Conservation (phyloP, 2,329 filamentous ascomycete genomes). For the Colletotrichum camelliae region DNA sequence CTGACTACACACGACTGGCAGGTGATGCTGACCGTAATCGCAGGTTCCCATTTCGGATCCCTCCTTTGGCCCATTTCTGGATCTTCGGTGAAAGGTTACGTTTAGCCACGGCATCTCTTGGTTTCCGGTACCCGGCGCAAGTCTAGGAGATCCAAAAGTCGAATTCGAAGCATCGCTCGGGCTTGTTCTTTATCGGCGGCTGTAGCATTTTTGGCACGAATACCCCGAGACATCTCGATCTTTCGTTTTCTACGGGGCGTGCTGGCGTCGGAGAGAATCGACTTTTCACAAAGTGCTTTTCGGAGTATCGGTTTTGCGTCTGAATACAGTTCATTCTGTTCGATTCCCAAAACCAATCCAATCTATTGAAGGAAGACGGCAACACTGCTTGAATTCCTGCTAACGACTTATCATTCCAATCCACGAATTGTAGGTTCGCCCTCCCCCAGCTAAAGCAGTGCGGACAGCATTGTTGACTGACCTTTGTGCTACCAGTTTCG, state of each 20-base stretch:
- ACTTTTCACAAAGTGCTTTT: slow-evolving; percentile 41
- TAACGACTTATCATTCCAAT: neutral
- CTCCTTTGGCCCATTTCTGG: slow-evolving; percentile 25
- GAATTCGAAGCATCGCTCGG: slow-evolving; percentile 23
- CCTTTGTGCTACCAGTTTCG: neutral
- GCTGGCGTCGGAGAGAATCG: slow-evolving; percentile 43
- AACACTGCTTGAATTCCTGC: neutral
- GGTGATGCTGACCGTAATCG: neutral
- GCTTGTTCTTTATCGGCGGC: slow-evolving; percentile 21
- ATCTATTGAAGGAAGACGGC: neutral
- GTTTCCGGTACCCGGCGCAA: slow-evolving; percentile 20
- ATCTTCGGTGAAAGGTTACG: slow-evolving; percentile 39
- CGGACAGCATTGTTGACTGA: neutral
- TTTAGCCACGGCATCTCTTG: slow-evolving; percentile 9
- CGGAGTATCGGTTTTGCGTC: slow-evolving; percentile 41
- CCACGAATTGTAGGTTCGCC: neutral
- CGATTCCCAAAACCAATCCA: slow-evolving; percentile 34
- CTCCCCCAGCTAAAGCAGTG: neutral
- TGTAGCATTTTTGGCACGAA: slow-evolving; percentile 20
- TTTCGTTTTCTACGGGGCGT: slow-evolving; percentile 37
- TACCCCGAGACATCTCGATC: slow-evolving; percentile 14
- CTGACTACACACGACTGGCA: neutral
- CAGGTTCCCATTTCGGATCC: slow-evolving; percentile 21
- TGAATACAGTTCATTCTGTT: slow-evolving; percentile 37
- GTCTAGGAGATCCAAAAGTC: slow-evolving; percentile 20